Percentiles rank a stretch among this genome's conserved stretches.
Evolutionary conservation across 1,284 basidiomycete genomes (phyloP).

Genomic region (Leccinum fallax): DNA sequence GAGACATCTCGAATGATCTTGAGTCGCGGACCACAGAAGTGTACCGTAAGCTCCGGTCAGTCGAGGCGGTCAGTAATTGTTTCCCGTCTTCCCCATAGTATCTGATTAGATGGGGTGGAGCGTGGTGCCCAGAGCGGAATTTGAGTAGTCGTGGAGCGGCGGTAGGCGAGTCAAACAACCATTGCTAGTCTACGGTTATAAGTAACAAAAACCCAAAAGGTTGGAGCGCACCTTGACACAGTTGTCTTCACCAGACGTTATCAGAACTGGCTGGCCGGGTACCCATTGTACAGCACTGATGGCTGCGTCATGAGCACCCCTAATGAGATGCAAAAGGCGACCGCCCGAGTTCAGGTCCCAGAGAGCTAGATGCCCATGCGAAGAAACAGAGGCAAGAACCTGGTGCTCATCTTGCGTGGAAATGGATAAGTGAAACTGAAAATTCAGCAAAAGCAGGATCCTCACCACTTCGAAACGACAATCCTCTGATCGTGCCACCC

Average conservation of each 20-base stretch:
- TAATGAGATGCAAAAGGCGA: slow-evolving; percentile 78
- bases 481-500: slow-evolving; percentile 71
- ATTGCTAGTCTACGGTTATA: slow-evolving; percentile 68
- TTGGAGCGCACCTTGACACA: slow-evolving; percentile 74
- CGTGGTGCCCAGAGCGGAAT: slow-evolving; percentile 89
- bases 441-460: slow-evolving; percentile 10
- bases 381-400: slow-evolving; percentile 83
- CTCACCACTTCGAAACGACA: slow-evolving; percentile 89
- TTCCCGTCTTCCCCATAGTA: slow-evolving; percentile 98
- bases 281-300: slow-evolving; percentile 87
- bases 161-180: slow-evolving; percentile 93
- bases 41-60: slow-evolving; percentile 86
- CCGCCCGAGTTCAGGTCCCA: slow-evolving; percentile 90
- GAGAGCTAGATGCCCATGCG: slow-evolving; percentile 84
- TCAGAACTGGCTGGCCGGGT: slow-evolving; percentile 84
- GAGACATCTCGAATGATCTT: slow-evolving; percentile 91
- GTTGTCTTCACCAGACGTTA: slow-evolving; percentile 91
- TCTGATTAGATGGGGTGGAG: slow-evolving; percentile 89
- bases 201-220: background rate
- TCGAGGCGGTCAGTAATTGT: slow-evolving; percentile 84
- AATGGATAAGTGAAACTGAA: slow-evolving; percentile 5
- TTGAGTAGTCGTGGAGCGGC: slow-evolving; percentile 87
- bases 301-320: slow-evolving; percentile 85
- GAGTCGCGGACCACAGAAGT: slow-evolving; percentile 95
- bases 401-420: slow-evolving; percentile 75